Base-by-base conservation (phyloP, 208 protist genomes). In the Acanthamoeba culbertsoni region DNA sequence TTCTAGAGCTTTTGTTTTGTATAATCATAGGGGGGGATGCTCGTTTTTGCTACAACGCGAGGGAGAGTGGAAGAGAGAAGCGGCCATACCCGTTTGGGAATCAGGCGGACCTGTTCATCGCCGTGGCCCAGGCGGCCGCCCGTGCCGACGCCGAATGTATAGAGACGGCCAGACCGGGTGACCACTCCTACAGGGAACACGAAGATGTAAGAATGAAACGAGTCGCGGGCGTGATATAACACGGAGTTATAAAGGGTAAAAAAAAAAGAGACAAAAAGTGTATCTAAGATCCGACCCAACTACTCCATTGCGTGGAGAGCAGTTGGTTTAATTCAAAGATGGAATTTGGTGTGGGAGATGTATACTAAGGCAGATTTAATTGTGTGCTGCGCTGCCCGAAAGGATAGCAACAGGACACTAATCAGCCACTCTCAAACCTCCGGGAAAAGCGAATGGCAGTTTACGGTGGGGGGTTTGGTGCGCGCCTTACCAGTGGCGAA, bases 391-490 rank as follows among this genome's bases (percentile, higher is more conserved):
- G 4, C 8, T 42, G 23, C 33, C 37, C 43, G 63, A 23, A 43
- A 40, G 63, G 23, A 5, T 6, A 43, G 33, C 33, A 16, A 40
- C 63, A 23, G 63, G 5, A 26, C 8, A 43, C 63, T 75, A 23
- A 20, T 4, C 63, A 37, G 63, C 63, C 63, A 75, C 63, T 75
- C 63, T 75, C 63, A 75, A 75, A 75, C 63, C 63, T 75, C 63
- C 63, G 23, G 10, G 48, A 55, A 18, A 55, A 55, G 48, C 48
- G 48, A 23, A 55, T 23, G 48, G 48, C 8, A 55, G 55, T 33
- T n/a, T n/a, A n/a, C 51, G 23, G 16, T 14, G 16, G 23, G 16
- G 51, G 51, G 14, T 59, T 14, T n/a, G 51, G 16, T 23, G 51
- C 16, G 63, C 6, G 14, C 37, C 3, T 37, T 40, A 75, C 63